Evolutionary conservation across 352 stramenopile genomes (phyloP).

Genomic region (Pythium folliculosum): DNA sequence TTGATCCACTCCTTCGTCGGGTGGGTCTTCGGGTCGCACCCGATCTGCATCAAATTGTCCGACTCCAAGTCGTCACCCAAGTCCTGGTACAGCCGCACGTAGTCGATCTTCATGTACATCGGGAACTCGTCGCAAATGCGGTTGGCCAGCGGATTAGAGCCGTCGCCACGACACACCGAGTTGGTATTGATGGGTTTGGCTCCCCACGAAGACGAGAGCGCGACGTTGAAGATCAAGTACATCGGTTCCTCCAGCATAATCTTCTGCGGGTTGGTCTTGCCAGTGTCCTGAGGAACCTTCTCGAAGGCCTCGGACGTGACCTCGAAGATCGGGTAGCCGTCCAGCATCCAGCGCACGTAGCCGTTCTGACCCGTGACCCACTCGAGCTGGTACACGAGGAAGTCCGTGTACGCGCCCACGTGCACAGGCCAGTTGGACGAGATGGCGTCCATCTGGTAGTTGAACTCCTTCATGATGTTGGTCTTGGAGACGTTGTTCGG

Average conservation of each 20-base stretch:
- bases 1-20: slow-evolving; percentile 46
- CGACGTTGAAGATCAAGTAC: slow-evolving; percentile 94
- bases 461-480: slow-evolving; percentile 65
- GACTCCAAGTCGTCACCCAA: slow-evolving; percentile 17
- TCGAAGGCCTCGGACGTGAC: slow-evolving; percentile 53
- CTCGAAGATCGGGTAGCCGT: slow-evolving; percentile 59
- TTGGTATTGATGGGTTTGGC: slow-evolving; percentile 52
- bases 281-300: slow-evolving; percentile 49
- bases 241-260: slow-evolving; percentile 89
- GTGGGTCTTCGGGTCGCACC: slow-evolving; percentile 38
- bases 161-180: slow-evolving; percentile 42
- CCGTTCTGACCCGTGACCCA: slow-evolving; percentile 68
- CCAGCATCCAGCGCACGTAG: slow-evolving; percentile 74
- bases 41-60: slow-evolving; percentile 35
- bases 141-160: slow-evolving; percentile 36
- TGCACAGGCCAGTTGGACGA: slow-evolving; percentile 74
- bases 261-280: slow-evolving; percentile 55
- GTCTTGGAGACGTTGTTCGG: slow-evolving; percentile 36
- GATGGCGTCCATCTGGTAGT: slow-evolving; percentile 81
- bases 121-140: slow-evolving; percentile 47
- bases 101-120: slow-evolving; percentile 47
- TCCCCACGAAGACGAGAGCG: slow-evolving; percentile 89
- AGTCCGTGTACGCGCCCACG: slow-evolving; percentile 57
- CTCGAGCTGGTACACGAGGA: slow-evolving; percentile 67
- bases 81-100: slow-evolving; percentile 36